Conservation (phyloP, 2,329 filamentous ascomycete species). For the Massarina eburnea region DNA sequence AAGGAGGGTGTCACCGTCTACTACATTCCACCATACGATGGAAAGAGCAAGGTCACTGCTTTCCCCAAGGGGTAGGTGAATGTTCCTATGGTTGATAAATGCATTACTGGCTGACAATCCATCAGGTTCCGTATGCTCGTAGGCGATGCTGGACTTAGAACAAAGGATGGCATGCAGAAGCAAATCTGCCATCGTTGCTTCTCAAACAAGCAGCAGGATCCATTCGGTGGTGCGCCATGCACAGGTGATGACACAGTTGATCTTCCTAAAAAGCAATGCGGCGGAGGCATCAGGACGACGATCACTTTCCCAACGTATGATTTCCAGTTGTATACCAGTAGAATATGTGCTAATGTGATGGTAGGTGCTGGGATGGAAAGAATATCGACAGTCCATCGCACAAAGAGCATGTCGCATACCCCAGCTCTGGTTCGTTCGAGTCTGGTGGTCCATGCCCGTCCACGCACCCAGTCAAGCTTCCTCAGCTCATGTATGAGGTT, state of each 20-base stretch:
- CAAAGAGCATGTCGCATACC: conserved; percentile 52
- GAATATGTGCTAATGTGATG: not conserved
- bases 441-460: conserved; percentile 38
- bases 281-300: conserved; percentile 50
- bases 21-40: conserved; percentile 35
- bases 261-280: conserved; percentile 25
- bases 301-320: conserved; percentile 50
- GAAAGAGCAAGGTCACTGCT: conserved; percentile 38
- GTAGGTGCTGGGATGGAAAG: conserved; percentile 50
- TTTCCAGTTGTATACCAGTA: not conserved
- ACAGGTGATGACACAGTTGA: conserved; percentile 30
- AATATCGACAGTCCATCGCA: conserved; percentile 57
- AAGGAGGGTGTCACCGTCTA: conserved; percentile 32
- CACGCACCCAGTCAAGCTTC: conserved; percentile 48
- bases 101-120: conserved; percentile 4
- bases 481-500: conserved; percentile 51
- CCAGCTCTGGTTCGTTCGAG: conserved; percentile 21
- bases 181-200: conserved; percentile 51
- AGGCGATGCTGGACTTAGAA: conserved; percentile 22
- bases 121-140: conserved; percentile 34
- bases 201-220: conserved; percentile 44
- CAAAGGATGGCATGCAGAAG: conserved; percentile 21
- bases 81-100: not conserved
- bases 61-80: conserved; percentile 19
- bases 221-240: conserved; percentile 43